phyloP scores from a whole-genome alignment of 345 rosid species.

The Eucalyptus camaldulensis region DNA sequence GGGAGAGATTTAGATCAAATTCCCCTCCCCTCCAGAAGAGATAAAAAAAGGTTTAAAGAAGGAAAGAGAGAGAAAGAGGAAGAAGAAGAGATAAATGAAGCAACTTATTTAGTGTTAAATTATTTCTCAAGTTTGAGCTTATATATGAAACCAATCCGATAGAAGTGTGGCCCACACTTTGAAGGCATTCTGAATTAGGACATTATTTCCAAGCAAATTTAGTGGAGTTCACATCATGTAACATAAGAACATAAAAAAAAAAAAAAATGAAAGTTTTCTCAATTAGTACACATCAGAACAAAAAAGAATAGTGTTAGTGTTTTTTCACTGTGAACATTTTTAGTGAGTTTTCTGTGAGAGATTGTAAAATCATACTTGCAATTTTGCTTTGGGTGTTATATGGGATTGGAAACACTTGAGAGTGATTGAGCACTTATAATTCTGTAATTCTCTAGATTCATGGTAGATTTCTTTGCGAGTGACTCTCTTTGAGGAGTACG shows the following conservation, averaged over 20 bases:
- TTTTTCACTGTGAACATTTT: neutral
- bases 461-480: neutral
- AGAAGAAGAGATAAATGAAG: neutral
- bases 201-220: neutral
- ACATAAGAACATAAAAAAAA: neutral
- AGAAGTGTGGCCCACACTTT: neutral
- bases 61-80: too few species aligned
- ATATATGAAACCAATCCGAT: neutral
- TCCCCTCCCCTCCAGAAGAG: too few species aligned
- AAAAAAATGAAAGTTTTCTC: neutral
- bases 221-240: neutral
- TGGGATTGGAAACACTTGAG: neutral
- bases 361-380: neutral
- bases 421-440: neutral
- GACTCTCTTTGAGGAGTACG: neutral
- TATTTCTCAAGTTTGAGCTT: neutral
- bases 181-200: neutral
- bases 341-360: neutral
- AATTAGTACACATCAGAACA: neutral
- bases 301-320: neutral
- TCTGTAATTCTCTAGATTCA: neutral
- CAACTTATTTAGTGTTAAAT: neutral
- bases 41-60: too few species aligned
- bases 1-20: too few species aligned
- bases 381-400: neutral